Base-by-base conservation (phyloP, 352 stramenopile genomes). In the Globisporangium polare region DNA sequence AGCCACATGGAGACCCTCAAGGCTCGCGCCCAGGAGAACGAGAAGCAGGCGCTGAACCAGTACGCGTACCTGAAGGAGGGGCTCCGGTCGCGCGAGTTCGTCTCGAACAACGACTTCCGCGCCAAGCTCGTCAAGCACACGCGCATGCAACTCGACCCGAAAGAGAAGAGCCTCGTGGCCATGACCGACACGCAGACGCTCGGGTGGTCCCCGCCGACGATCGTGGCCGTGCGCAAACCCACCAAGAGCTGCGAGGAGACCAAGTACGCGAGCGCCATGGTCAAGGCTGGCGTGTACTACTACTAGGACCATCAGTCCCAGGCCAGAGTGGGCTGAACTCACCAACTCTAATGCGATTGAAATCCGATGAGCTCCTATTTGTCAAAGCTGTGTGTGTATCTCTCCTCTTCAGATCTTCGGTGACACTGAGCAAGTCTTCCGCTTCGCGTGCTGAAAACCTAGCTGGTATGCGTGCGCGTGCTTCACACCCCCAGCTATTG, bases 221-320 rank as follows among this genome's bases (percentile, higher is more conserved):
- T 74, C 18, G 45, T 65, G 55, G 74, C 66, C 18, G 69, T 74
- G 66, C 76, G 78, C 20, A 68, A 72, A 26, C 76, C 78, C 15
- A 90, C 58, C 20, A 83, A 83, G 51, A 90, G 78, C 67, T 90
- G 80, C 60, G 80, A 88, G 29, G 80, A 90, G 55, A 90, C 80
- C 8, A 68, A 72, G 26, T 88, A 76, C 65, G 78, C 80, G 27
- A 85, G 76, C 68, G 80, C 78, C 53, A 90, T 88, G 78, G 74
- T 88, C 62, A 90, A 90, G 60, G 80, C 78, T 2, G 80, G 78
- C 39, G 77, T 88, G 43, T 88, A 88, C 66, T 90, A 90, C 66
- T 87, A 87, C 63, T 90, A 77, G 63, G 18, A 0, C 15, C 5
- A 20, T 12, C 6, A 22, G 17, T 9, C 9, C 43, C 10, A 50